Evolutionary conservation across 78 protist species (phyloP).

Genomic region (Polysphondylium violaceum): DNA sequence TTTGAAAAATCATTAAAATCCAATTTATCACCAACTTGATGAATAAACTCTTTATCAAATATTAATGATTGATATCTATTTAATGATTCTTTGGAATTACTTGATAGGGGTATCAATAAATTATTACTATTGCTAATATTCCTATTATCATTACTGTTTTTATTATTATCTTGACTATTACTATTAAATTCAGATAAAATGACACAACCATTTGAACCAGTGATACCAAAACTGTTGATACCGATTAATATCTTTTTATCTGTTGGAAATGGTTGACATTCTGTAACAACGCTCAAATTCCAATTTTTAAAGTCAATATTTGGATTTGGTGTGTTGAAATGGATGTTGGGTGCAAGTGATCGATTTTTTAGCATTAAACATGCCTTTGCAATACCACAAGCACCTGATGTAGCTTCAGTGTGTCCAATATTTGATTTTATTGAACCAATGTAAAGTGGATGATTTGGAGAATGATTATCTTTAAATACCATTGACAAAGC

Average conservation of each 20-base stretch:
- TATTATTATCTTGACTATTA: background rate
- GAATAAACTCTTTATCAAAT: background rate
- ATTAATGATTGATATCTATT: background rate
- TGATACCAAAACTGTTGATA: conserved; percentile 38
- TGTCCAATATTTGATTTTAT: conserved; percentile 54
- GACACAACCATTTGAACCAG: conserved; percentile 39
- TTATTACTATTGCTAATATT: background rate
- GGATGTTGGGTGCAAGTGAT: conserved; percentile 17
- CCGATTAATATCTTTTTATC: background rate
- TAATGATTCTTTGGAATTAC: background rate
- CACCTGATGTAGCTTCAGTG: conserved; percentile 45
- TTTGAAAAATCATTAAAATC: background rate
- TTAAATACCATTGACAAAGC: conserved; percentile 19
- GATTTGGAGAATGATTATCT: background rate
- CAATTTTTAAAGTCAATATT: conserved; percentile 24
- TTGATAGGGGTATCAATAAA: conserved; percentile 6
- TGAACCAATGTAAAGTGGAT: conserved; percentile 41
- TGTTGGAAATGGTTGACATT: conserved; percentile 1
- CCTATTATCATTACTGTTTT: background rate
- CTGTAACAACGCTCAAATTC: conserved; percentile 21
- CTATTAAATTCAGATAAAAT: conserved; percentile 17
- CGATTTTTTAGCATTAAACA: conserved; percentile 28
- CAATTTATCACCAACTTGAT: background rate
- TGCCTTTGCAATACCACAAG: background rate
- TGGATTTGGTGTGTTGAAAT: conserved; percentile 13